These are phyloP conservation scores for Cadophora luteo-olivacea DNA, from an alignment of 2,329 filamentous ascomycete genomes.

Conservation along the genomic window DNA sequence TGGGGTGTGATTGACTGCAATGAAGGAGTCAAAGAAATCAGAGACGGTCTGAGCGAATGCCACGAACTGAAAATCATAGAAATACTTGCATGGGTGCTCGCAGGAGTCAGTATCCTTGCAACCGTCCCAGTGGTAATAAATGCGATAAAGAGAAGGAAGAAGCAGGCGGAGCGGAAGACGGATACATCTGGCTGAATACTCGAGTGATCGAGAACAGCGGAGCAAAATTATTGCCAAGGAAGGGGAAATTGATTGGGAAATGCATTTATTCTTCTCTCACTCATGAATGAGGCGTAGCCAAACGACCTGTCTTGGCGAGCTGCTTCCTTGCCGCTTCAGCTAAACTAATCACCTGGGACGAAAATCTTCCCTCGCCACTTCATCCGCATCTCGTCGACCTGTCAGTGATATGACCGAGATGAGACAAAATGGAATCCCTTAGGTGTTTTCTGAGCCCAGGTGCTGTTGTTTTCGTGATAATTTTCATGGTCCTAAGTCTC, in stretches of 20 bases:
- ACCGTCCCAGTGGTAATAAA: slow-evolving; percentile 31
- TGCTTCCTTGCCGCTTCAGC: not conserved
- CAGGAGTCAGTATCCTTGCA: slow-evolving; percentile 25
- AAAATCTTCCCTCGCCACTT: not conserved
- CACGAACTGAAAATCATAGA: slow-evolving; percentile 36
- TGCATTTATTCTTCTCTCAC: not conserved
- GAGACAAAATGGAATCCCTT: not conserved
- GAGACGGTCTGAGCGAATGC: slow-evolving; percentile 32
- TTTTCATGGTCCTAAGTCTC: slow-evolving; percentile 1
- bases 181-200: slow-evolving; percentile 19
- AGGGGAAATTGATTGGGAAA: not conserved
- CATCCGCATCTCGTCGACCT: not conserved
- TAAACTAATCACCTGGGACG: not conserved
- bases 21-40: slow-evolving; percentile 27
- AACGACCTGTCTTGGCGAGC: not conserved
- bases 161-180: slow-evolving; percentile 26
- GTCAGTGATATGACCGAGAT: slow-evolving; percentile 2
- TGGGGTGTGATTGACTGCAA: slow-evolving; percentile 32
- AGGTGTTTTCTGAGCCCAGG: not conserved
- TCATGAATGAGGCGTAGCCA: not conserved
- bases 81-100: slow-evolving; percentile 32
- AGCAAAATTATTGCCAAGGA: not conserved
- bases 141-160: slow-evolving; percentile 31
- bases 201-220: not conserved
- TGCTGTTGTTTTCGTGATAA: not conserved